Base-by-base conservation (phyloP, 352 stramenopile genomes). In the Pythium aquatile region DNA sequence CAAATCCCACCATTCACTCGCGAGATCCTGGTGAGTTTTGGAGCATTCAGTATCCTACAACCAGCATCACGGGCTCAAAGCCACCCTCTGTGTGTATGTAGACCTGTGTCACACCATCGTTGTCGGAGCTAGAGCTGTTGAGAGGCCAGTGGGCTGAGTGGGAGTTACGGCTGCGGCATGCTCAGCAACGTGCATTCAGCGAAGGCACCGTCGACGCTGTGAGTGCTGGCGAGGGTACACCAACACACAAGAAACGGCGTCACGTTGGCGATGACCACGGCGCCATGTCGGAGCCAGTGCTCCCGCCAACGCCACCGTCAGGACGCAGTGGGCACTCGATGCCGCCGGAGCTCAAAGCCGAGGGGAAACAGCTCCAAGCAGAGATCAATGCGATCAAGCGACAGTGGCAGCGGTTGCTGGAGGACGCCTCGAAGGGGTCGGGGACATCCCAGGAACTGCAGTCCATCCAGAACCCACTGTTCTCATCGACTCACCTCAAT, bases 401-500 rank as follows among this genome's bases (percentile, higher is more conserved):
- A 4, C 48, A 72, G 16, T 75, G 67, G 70, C 63, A 70, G 42
- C 42, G 49, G 24, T 37, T 77, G 16, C 9, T 68, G 20, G 54
- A 62, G 33, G 24, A 69, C n/a, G 51, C 60, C 2, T 26, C 29
- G 17, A 13, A 24, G 0, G 48, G 24, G 17, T 24, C 14, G n/a
- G 17, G 33, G 24, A 30, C 29, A 10, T 2, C n/a, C 9, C 16
- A 39, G 20, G 28, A 51, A 11, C 46, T 39, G 3, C 52, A 53
- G 11, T 37, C 30, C 2, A 51, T 59, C 10, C 63, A 65, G 7
- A 58, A 65, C 32, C 63, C 63, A 8, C 46, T 52, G 17, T 77
- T 77, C 32, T 77, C 70, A 17, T 49, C 67, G n/a, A 77, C 67
- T 2, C 65, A 76, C 61, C 46, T 75, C 7, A 66, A 65, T n/a